phyloP scores from a whole-genome alignment of 2,329 filamentous ascomycete species.

The Xylaria sp. region DNA sequence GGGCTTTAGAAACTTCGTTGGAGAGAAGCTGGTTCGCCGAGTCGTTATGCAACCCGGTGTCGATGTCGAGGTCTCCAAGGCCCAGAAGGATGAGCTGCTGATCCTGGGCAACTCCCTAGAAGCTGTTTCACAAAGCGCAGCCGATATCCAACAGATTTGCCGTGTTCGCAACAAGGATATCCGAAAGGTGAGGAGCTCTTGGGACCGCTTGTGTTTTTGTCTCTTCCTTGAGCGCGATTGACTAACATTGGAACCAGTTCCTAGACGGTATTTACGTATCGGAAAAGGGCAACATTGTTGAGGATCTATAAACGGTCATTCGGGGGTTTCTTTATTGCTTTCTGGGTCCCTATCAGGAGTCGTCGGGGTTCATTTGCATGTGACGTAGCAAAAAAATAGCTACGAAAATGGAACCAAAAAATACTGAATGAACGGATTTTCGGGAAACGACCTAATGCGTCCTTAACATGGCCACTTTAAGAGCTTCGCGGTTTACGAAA shows the following conservation, averaged over 20 bases:
- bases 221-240: background rate
- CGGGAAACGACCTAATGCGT: conserved; percentile 32
- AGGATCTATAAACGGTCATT: conserved; percentile 66
- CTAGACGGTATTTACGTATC: conserved; percentile 99
- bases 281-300: conserved; percentile 94
- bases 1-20: conserved; percentile 87
- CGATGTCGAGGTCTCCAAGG: conserved; percentile 87
- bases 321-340: conserved; percentile 67
- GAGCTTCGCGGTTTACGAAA: conserved; percentile 28
- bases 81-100: conserved; percentile 97
- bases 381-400: conserved; percentile 62
- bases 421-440: conserved; percentile 45
- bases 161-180: conserved; percentile 99
- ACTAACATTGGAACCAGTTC: conserved; percentile 71
- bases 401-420: conserved; percentile 52
- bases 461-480: conserved; percentile 13
- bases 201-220: background rate
- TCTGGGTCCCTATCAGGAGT: conserved; percentile 70
- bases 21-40: conserved; percentile 98
- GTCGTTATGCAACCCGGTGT: conserved; percentile 92
- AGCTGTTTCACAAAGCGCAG: conserved; percentile 96
- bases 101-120: conserved; percentile 95
- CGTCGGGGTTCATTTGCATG: conserved; percentile 72
- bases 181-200: conserved; percentile 79
- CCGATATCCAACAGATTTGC: conserved; percentile 99